Evolutionary conservation across 108 stramenopile species (phyloP).

Genomic region (Fragilariopsis cylindrus): DNA sequence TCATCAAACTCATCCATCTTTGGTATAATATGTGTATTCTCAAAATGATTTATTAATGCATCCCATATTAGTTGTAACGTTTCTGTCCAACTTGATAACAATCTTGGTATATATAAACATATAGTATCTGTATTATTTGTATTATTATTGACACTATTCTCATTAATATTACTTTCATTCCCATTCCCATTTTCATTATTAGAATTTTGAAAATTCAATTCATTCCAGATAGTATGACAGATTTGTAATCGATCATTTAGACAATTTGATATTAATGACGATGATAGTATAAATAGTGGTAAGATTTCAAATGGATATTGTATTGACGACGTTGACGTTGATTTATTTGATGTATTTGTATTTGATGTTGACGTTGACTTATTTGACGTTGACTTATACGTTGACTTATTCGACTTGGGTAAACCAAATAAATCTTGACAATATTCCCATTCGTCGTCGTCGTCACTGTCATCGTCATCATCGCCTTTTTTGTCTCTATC

Average conservation of each 20-base stretch:
- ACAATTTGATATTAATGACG: background rate
- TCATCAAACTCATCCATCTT: background rate
- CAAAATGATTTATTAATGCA: background rate
- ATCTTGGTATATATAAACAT: background rate
- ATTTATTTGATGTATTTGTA: too few species aligned
- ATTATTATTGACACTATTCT: background rate
- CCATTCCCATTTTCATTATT: too few species aligned
- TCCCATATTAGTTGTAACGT: conserved; percentile 2
- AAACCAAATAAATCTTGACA: background rate
- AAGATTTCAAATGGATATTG: conserved; percentile 7
- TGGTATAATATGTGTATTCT: background rate
- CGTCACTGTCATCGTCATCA: background rate
- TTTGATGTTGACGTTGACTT: too few species aligned
- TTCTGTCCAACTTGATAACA: conserved; percentile 9
- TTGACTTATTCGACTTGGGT: too few species aligned
- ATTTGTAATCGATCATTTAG: background rate
- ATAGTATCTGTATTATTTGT: background rate
- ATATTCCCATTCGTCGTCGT: background rate
- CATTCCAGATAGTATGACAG: background rate
- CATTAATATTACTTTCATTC: background rate
- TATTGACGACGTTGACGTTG: background rate
- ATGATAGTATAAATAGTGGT: background rate
- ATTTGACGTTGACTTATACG: too few species aligned
- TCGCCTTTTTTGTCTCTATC: background rate
- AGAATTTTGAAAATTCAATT: background rate